Conservation (phyloP, 2,329 filamentous ascomycete species). For the Fonsecaea pedrosoi region DNA sequence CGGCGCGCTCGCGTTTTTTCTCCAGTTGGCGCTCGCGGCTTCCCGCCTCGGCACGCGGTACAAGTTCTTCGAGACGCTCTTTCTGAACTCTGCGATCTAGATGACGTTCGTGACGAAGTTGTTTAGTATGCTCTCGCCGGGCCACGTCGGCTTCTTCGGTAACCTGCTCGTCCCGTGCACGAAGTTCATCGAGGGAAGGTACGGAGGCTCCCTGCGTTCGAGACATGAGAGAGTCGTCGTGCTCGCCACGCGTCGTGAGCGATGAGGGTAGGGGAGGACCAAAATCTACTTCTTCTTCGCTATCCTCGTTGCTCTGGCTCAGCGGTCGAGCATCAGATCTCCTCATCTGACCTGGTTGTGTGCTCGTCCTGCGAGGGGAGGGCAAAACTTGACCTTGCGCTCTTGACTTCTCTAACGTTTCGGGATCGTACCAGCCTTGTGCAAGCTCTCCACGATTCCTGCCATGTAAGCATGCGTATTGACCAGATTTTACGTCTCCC, state of each 20-base stretch:
- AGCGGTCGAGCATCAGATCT: neutral
- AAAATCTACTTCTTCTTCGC: slow-evolving; percentile 63
- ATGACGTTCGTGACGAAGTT: slow-evolving; percentile 67
- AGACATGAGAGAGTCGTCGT: slow-evolving; percentile 36
- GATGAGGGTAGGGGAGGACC: slow-evolving; percentile 58
- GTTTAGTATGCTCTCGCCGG: slow-evolving; percentile 52
- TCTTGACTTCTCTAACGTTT: slow-evolving; percentile 64
- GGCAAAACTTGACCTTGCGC: neutral
- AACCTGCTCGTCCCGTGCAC: slow-evolving; percentile 56
- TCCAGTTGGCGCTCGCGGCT: slow-evolving; percentile 84
- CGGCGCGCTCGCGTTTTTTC: slow-evolving; percentile 76
- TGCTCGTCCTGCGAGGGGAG: neutral
- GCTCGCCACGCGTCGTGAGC: slow-evolving; percentile 37
- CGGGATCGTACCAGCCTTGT: slow-evolving; percentile 91
- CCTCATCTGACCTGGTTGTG: neutral
- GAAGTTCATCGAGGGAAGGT: slow-evolving; percentile 76
- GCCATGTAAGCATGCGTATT: slow-evolving; percentile 36
- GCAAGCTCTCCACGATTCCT: slow-evolving; percentile 86
- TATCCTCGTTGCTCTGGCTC: neutral
- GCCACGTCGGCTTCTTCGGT: slow-evolving; percentile 60
- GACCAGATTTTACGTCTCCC: neutral
- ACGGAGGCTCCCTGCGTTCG: slow-evolving; percentile 63
- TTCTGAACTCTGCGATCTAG: slow-evolving; percentile 71
- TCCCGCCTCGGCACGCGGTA: slow-evolving; percentile 81
- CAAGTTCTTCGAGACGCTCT: slow-evolving; percentile 78